Evolutionary conservation across 106 monocot genomes (phyloP).

Genomic region (Dendrobium huoshanense): DNA sequence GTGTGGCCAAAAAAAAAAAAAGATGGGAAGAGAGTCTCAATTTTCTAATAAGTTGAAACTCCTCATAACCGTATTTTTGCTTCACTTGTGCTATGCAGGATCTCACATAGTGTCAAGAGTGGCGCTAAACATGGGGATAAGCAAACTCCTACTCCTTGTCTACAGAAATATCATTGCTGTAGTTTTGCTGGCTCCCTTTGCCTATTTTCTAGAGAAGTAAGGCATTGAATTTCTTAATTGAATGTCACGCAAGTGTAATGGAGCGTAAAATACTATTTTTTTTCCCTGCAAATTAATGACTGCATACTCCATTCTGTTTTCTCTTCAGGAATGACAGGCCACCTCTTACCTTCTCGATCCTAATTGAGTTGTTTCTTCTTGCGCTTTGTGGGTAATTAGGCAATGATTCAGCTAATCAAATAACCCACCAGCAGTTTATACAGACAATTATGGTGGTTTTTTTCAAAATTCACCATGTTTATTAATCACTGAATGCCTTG

Average conservation of each 20-base stretch:
- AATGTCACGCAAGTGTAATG: not conserved
- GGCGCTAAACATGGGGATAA: slow-evolving; percentile 88
- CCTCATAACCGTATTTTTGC: slow-evolving; percentile 58
- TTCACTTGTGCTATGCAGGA: slow-evolving; percentile 87
- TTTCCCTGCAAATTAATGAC: not conserved
- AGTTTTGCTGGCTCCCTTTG: slow-evolving; percentile 74
- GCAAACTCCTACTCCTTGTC: slow-evolving; percentile 83
- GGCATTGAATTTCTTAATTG: not conserved
- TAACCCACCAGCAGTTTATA: too few relatives aligned
- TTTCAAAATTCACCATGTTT: not conserved
- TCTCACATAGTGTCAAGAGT: slow-evolving; percentile 76
- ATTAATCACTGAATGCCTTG: not conserved
- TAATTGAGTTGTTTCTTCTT: slow-evolving; percentile 60
- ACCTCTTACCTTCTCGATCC: slow-evolving; percentile 52
- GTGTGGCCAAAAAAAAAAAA: not conserved
- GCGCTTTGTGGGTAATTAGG: slow-evolving; percentile 60
- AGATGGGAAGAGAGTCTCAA: slow-evolving; percentile 32
- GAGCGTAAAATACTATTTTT: not conserved
- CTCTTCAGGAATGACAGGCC: slow-evolving; percentile 61
- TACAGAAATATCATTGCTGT: slow-evolving; percentile 91
- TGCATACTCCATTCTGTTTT: not conserved
- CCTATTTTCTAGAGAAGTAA: slow-evolving; percentile 96
- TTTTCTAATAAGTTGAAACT: slow-evolving; percentile 75
- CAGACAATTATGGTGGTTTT: not conserved
- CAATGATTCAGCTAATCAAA: not conserved